Conservation (phyloP, 148 eudicot species). For the Vaccinium vitisidaea region DNA sequence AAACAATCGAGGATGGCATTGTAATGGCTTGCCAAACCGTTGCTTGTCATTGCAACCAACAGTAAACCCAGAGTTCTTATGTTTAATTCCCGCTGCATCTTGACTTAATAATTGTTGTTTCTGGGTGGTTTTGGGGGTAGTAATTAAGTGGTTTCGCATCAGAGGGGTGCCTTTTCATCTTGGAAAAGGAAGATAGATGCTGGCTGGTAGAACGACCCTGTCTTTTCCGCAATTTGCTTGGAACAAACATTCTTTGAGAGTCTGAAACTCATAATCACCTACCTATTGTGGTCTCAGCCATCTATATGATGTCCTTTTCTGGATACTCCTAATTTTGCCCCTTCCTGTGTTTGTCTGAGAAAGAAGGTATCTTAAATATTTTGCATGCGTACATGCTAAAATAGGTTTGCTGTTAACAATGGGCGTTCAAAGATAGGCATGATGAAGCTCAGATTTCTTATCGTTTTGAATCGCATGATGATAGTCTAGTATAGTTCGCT, state of each 20-base stretch:
- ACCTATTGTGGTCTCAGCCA: background rate
- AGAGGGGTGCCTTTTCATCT: background rate
- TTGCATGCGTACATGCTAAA: background rate
- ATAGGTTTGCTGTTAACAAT: background rate
- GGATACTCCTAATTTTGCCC: background rate
- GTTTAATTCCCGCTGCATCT: background rate
- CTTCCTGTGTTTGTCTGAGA: background rate
- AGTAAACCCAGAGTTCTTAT: background rate
- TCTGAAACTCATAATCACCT: background rate
- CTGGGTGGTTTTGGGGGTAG: background rate
- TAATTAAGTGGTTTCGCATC: background rate
- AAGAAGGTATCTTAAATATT: constrained; percentile 6
- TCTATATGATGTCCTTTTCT: background rate
- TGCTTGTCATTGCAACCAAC: background rate
- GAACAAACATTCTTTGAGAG: background rate
- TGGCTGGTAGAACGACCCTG: background rate
- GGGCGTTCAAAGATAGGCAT: background rate
- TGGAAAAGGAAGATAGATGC: background rate
- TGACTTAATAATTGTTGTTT: background rate
- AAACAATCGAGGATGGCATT: background rate
- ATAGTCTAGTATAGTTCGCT: background rate
- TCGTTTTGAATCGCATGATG: background rate
- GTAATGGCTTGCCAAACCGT: background rate
- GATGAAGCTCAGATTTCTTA: background rate
- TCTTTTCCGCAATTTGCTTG: background rate